A percentile compares a stretch with the other conserved stretches of the same genome.
Evolutionary conservation across 1,284 basidiomycete species (phyloP).

Genomic region (Melampsora larici-populina): DNA sequence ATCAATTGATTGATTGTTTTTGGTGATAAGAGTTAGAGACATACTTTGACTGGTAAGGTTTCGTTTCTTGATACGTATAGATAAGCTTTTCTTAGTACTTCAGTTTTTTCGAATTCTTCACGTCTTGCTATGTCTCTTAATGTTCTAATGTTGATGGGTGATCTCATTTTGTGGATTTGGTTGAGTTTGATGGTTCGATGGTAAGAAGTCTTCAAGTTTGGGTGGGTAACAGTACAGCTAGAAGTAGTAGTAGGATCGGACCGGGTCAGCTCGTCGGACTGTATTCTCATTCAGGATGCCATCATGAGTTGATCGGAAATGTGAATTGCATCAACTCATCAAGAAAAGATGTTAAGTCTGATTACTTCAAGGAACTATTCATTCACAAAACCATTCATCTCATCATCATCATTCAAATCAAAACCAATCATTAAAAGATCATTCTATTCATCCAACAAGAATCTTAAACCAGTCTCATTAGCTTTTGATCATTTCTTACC

Average conservation of each 20-base stretch:
- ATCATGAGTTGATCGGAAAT: too few relatives aligned
- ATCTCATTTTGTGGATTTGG: slow-evolving; percentile 17
- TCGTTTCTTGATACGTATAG: slow-evolving; percentile 35
- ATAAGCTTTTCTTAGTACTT: slow-evolving; percentile 29
- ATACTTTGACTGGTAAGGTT: slow-evolving; percentile 39
- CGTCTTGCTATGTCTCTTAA: slow-evolving; percentile 31
- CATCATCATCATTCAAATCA: background rate
- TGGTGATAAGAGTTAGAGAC: background rate
- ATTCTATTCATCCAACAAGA: background rate
- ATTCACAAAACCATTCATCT: too few relatives aligned
- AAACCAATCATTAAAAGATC: background rate
- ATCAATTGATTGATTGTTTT: background rate
- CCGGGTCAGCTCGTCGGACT: too few relatives aligned
- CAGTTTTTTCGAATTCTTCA: slow-evolving; percentile 31
- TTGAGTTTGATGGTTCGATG: background rate
- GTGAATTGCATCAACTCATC: too few relatives aligned
- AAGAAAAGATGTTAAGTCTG: too few relatives aligned
- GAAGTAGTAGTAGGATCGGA: too few relatives aligned
- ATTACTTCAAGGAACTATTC: too few relatives aligned
- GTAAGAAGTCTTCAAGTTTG: too few relatives aligned
- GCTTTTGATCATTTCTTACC: slow-evolving; percentile 31
- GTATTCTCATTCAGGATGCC: too few relatives aligned
- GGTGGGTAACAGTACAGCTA: too few relatives aligned
- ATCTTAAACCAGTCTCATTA: slow-evolving; percentile 3
- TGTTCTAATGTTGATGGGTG: slow-evolving; percentile 43